These are phyloP conservation scores for Phialophora chinensis DNA, from an alignment of 2,329 filamentous ascomycete species.

Conservation along the genomic window DNA sequence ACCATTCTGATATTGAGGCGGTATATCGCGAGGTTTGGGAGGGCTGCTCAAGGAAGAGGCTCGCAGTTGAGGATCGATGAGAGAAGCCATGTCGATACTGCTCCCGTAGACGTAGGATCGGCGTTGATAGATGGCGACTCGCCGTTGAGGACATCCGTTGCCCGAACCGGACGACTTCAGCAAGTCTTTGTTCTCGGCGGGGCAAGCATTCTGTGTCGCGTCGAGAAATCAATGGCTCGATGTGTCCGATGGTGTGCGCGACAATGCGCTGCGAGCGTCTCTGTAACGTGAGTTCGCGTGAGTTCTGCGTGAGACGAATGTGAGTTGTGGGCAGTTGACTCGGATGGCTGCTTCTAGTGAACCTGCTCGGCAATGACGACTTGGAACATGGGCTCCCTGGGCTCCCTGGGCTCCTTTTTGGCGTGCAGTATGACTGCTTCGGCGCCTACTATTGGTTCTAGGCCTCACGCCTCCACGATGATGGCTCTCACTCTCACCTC, in stretches of 20 bases:
- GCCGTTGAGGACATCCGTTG: conserved; percentile 28
- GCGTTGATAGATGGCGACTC: conserved; percentile 29
- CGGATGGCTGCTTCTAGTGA: not conserved
- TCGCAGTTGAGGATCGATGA: conserved; percentile 34
- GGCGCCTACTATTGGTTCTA: conserved; percentile 9
- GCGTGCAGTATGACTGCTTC: not conserved
- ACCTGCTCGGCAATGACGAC: conserved; percentile 2
- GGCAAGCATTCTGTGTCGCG: conserved; percentile 19
- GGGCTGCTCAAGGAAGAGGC: conserved; percentile 34
- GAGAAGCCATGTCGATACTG: conserved; percentile 17
- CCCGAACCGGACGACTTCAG: conserved; percentile 21
- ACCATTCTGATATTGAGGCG: conserved; percentile 32
- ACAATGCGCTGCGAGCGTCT: not conserved
- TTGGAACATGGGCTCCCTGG: conserved; percentile 1
- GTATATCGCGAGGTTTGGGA: conserved; percentile 33
- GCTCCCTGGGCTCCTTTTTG: not conserved
- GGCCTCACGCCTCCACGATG: not conserved
- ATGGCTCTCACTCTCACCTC: conserved; percentile 3
- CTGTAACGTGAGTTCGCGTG: not conserved
- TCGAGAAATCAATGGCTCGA: not conserved
- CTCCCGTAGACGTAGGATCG: conserved; percentile 20
- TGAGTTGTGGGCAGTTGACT: not conserved
- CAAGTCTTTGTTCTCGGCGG: conserved; percentile 1
- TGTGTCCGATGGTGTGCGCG: not conserved
- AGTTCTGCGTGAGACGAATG: conserved; percentile 5